Evolutionary conservation across 768 basidiomycete genomes (phyloP).

Genomic region (Rickenella mellea): DNA sequence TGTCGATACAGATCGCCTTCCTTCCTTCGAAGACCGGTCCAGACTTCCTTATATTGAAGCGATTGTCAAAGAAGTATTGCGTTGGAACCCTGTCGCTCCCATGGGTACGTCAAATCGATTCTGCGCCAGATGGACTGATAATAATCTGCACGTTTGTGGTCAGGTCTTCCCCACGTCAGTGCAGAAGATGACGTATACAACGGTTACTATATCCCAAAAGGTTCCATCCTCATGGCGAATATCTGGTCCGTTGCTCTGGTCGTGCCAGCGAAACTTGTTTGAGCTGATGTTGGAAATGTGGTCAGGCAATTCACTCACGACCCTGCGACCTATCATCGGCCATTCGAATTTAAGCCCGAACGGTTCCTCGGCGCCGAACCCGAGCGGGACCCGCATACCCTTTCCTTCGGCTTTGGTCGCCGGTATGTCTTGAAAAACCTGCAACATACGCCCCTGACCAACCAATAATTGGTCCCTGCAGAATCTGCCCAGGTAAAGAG

Average conservation of each 20-base stretch:
- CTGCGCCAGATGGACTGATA: neutral
- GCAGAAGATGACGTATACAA: constrained; percentile 21
- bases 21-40: constrained; percentile 20
- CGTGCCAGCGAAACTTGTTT: neutral
- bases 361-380: constrained; percentile 18
- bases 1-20: constrained; percentile 23
- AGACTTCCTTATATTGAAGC: constrained; percentile 28
- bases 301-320: constrained; percentile 22
- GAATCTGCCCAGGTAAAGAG: constrained; percentile 15
- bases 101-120: constrained; percentile 9
- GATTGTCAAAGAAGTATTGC: constrained; percentile 22
- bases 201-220: constrained; percentile 25
- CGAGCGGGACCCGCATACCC: constrained; percentile 14
- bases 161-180: constrained; percentile 20
- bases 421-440: constrained; percentile 9
- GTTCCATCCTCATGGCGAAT: constrained; percentile 22
- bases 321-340: constrained; percentile 20
- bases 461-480: neutral
- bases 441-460: neutral
- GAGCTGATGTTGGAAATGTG: neutral
- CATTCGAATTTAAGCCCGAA: constrained; percentile 24
- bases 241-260: constrained; percentile 17
- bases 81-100: constrained; percentile 15
- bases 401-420: constrained; percentile 21
- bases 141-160: neutral